Base-by-base conservation (phyloP, 139 green algal species). In the Chlamydomonas applanata region DNA sequence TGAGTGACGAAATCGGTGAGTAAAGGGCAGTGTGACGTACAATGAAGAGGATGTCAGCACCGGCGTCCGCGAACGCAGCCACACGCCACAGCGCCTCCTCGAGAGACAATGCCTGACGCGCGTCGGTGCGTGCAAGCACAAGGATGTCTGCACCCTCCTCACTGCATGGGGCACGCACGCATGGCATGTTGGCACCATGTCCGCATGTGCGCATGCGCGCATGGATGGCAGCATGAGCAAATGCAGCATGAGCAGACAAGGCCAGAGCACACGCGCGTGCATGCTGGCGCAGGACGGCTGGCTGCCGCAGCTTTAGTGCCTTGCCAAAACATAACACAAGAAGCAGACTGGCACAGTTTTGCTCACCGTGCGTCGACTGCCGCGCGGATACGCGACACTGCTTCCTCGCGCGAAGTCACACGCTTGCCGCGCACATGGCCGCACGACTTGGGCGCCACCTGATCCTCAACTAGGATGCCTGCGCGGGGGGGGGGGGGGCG, bases 21-120 rank as follows among this genome's bases (percentile, higher is more conserved):
- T n/a, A n/a, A n/a, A n/a, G n/a, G n/a, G n/a, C n/a, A n/a, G n/a
- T 11, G 11, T 49, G 40, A 49, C 40, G 7, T 11, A 49, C 40
- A 36, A 99, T 93, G 81, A 99, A 99, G 4, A 99, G 71, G 20
- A 97, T 83, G 81, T 99, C 95, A 0, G 94, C 94, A 4, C 95
- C 40, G 4, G 40, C 92, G 44, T 96, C 94, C 1, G 90, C 93
- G 86, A 97, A 99, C 9, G 94, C 94, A 20, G 71, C 67, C 4
- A 65, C 27, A 73, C 94, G 76, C 85, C 81, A 92, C 61, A 98
- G 81, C 16, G 94, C 94, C 75, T 97, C 92, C 19, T 93, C 83
- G 53, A 94, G 53, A 32, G 77, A 88, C 53, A 85, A 75, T 7
- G 88, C 89, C 76, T 95, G 90, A 11, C 92, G 84, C 0, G 92